These are phyloP conservation scores for Penicillium italicum DNA, from an alignment of 2,329 filamentous ascomycete genomes.

Conservation along the genomic window DNA sequence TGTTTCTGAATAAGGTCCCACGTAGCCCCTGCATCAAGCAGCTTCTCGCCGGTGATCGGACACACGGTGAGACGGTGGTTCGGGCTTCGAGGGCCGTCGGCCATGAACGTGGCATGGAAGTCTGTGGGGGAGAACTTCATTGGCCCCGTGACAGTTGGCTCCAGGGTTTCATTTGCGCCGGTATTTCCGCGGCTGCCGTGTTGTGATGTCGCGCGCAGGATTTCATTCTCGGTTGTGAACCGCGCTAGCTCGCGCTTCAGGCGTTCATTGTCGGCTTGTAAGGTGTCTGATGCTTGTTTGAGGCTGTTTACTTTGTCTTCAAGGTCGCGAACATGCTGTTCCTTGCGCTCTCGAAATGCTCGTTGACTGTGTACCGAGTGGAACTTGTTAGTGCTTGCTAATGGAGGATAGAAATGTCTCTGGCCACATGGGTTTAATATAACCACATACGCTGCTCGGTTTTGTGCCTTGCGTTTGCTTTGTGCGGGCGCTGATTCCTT, in stretches of 20 bases:
- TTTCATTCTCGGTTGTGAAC: slow-evolving; percentile 86
- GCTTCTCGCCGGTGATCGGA: slow-evolving; percentile 60
- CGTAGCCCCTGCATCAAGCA: slow-evolving; percentile 72
- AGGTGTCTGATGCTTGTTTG: slow-evolving; percentile 67
- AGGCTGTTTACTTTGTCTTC: slow-evolving; percentile 78
- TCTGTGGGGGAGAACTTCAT: slow-evolving; percentile 69
- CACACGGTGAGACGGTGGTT: slow-evolving; percentile 65
- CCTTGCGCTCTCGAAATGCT: slow-evolving; percentile 93
- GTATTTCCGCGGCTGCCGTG: slow-evolving; percentile 40
- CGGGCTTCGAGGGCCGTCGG: slow-evolving; percentile 41
- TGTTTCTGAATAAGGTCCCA: slow-evolving; percentile 89
- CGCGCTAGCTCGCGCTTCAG: slow-evolving; percentile 80
- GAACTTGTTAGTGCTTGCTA: background rate
- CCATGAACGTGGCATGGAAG: slow-evolving; percentile 63
- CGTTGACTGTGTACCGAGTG: slow-evolving; percentile 63
- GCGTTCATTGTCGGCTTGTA: slow-evolving; percentile 79
- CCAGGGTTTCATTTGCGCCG: slow-evolving; percentile 32
- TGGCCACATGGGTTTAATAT: background rate
- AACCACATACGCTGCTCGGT: slow-evolving; percentile 63
- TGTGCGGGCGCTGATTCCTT: slow-evolving; percentile 54
- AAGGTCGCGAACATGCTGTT: slow-evolving; percentile 88
- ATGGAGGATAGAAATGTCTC: background rate
- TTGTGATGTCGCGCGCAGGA: slow-evolving; percentile 73
- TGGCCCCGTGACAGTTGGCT: slow-evolving; percentile 59
- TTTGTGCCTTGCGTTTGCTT: slow-evolving; percentile 65